Percentiles rank a stretch among this genome's conserved stretches.
phyloP scores from a whole-genome alignment of 768 basidiomycete species.

The Neoboletus brunneissimus region DNA sequence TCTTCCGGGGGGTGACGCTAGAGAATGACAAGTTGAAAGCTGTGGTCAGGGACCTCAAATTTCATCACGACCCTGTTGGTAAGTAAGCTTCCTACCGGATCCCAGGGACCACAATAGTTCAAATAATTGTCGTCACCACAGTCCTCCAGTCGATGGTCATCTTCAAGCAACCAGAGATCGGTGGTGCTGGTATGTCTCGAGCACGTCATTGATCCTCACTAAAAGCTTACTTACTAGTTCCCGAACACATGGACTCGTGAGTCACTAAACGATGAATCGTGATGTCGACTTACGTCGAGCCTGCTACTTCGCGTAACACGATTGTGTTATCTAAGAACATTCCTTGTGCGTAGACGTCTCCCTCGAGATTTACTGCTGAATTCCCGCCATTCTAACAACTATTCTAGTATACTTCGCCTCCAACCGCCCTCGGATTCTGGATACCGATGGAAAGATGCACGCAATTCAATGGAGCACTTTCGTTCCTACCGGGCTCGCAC shows the following conservation, averaged over 20 bases:
- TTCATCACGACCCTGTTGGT: slow-evolving; percentile 86
- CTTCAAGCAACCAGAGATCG: slow-evolving; percentile 90
- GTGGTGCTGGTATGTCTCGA: slow-evolving; percentile 69
- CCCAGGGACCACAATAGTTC: background rate
- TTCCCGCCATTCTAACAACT: slow-evolving; percentile 2
- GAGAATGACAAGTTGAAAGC: slow-evolving; percentile 69
- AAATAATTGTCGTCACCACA: slow-evolving; percentile 23
- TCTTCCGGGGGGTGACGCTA: slow-evolving; percentile 76
- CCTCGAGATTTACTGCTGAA: background rate
- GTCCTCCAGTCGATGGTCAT: slow-evolving; percentile 95
- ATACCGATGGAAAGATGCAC: slow-evolving; percentile 92
- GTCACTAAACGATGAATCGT: slow-evolving; percentile 27
- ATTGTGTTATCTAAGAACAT: slow-evolving; percentile 48
- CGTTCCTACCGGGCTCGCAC: slow-evolving; percentile 91
- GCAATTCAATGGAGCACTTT: slow-evolving; percentile 75
- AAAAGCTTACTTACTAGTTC: slow-evolving; percentile 47
- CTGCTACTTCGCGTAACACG: background rate
- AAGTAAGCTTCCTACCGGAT: slow-evolving; percentile 18
- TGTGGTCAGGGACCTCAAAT: slow-evolving; percentile 74
- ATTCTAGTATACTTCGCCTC: slow-evolving; percentile 84
- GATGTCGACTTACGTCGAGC: background rate
- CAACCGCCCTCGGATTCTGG: slow-evolving; percentile 94
- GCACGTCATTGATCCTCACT: background rate
- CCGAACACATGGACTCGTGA: slow-evolving; percentile 91
- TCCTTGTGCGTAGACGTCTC: slow-evolving; percentile 49